Conservation (phyloP, 768 basidiomycete species). For the Boletus subcaerulescens region DNA sequence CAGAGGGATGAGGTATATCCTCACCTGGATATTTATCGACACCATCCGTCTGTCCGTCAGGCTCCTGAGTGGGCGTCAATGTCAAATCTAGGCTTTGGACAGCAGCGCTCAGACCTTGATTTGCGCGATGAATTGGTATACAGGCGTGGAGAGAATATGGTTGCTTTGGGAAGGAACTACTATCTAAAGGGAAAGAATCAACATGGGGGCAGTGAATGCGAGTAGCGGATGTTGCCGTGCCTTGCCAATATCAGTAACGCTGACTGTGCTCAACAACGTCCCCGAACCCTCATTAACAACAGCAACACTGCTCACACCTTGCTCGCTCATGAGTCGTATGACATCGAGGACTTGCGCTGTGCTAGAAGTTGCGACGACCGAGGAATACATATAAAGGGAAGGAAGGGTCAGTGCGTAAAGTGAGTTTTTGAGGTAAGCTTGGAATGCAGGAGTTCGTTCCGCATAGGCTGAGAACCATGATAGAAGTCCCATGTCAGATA, state of each 20-base stretch:
- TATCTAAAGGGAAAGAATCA: conserved; percentile 40
- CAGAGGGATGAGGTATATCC: neutral
- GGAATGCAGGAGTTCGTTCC: conserved; percentile 38
- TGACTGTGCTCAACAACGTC: conserved; percentile 67
- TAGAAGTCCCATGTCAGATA: conserved; percentile 72
- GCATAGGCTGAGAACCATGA: conserved; percentile 63
- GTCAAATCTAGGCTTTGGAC: neutral
- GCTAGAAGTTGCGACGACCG: conserved; percentile 62
- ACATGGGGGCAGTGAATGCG: neutral
- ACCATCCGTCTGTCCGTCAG: conserved; percentile 76
- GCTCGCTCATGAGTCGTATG: conserved; percentile 83
- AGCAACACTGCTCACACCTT: conserved; percentile 81
- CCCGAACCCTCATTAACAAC: conserved; percentile 67
- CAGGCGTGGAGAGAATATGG: conserved; percentile 64
- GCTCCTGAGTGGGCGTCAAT: conserved; percentile 41
- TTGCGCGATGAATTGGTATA: conserved; percentile 65
- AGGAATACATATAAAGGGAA: conserved; percentile 58
- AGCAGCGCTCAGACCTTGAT: conserved; percentile 55
- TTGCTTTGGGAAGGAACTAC: conserved; percentile 82
- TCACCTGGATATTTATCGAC: conserved; percentile 75
- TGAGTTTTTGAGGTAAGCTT: conserved; percentile 46
- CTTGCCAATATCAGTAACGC: conserved; percentile 80
- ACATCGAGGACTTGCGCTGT: conserved; percentile 68
- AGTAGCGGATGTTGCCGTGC: conserved; percentile 32
- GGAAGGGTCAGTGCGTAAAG: conserved; percentile 58